Evolutionary conservation across 108 stramenopile species (phyloP), one percentile per base, ranked within the genome.

Genomic region (Mayamaea pseudoterrestris): DNA sequence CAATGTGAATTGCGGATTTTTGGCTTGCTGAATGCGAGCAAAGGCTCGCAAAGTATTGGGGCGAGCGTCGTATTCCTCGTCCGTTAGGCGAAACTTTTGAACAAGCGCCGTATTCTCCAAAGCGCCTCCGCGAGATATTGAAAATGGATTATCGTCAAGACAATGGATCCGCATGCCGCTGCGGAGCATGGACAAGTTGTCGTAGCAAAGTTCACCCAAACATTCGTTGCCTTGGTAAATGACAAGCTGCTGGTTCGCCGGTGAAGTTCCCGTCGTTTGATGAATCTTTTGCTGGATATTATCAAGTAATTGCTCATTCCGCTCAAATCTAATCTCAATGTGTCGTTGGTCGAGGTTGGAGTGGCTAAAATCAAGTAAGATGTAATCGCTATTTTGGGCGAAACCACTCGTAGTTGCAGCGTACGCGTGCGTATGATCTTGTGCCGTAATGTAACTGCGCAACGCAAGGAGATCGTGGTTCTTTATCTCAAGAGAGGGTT

Each of bases 21-120:
- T 65, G 27, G 70, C 67, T 57, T 78, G 73, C 72, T 94, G 84
- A 25, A 89, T 54, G 50, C 74, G 66, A 21, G 62, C 84, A 89
- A 89, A 98, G 46, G 88, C 85, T 27, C 93, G 73, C 40, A 97
- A 45, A 17, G 98, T 97, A 18, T 88, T 88, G 60, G 78, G 66
- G 2, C 93, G 83, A 37, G 70, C 68, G 46, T 96, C 80, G 68
- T 98, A 98, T 39, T 90, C 82, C 23, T 95, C 95, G 7, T 98
- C 98, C 20, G 65, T 58, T 89, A 98, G 93, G 39, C 49, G 28
- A 50, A 88, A 98, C 65, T 96, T 98, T 40, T 94, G 25, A 5
- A 98, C 89, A 46, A 91, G 48, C 1, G 78, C 69, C 6, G 71
- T 65, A 50, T 98, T 84, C 51, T 96, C 95, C 47, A 90, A 91